A percentile compares a stretch with the other conserved stretches of the same genome.
These are phyloP conservation scores for Candida maesae DNA, from an alignment of 805 yeast species.

Conservation along the genomic window DNA sequence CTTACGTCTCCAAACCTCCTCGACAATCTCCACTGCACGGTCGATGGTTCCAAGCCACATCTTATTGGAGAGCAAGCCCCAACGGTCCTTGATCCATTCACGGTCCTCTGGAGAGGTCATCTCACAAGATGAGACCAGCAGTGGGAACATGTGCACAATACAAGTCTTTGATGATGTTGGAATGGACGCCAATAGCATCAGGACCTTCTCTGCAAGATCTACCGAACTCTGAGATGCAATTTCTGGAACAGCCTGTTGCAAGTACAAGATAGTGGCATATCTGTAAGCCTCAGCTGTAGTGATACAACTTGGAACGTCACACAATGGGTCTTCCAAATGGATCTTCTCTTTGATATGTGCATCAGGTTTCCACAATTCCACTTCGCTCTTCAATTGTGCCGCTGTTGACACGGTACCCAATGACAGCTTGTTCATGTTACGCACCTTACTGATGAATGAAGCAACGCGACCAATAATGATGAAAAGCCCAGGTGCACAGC, in stretches of 20 bases:
- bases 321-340: conserved; percentile 40
- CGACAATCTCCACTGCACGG: conserved; percentile 61
- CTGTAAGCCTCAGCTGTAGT: conserved; percentile 72
- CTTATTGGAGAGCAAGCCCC: conserved; percentile 49
- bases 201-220: conserved; percentile 54
- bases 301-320: conserved; percentile 57
- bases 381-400: conserved; percentile 47
- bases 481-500: conserved; percentile 63
- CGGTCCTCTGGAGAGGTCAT: conserved; percentile 55
- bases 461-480: conserved; percentile 65
- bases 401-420: conserved; percentile 50
- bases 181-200: conserved; percentile 57
- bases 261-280: conserved; percentile 51
- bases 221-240: conserved; percentile 53
- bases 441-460: conserved; percentile 45
- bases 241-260: conserved; percentile 72
- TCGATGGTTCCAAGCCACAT: conserved; percentile 68
- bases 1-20: conserved; percentile 67
- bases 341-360: conserved; percentile 28
- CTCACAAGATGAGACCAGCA: conserved; percentile 64
- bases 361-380: conserved; percentile 56
- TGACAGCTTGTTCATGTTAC: conserved; percentile 39
- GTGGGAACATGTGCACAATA: conserved; percentile 61
- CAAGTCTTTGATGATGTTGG: conserved; percentile 55
- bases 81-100: conserved; percentile 55